A percentile compares a stretch with the other conserved stretches of the same genome.
Evolutionary conservation across 2,329 filamentous ascomycete genomes (phyloP).

Genomic region (Aspergillus calidoustus): DNA sequence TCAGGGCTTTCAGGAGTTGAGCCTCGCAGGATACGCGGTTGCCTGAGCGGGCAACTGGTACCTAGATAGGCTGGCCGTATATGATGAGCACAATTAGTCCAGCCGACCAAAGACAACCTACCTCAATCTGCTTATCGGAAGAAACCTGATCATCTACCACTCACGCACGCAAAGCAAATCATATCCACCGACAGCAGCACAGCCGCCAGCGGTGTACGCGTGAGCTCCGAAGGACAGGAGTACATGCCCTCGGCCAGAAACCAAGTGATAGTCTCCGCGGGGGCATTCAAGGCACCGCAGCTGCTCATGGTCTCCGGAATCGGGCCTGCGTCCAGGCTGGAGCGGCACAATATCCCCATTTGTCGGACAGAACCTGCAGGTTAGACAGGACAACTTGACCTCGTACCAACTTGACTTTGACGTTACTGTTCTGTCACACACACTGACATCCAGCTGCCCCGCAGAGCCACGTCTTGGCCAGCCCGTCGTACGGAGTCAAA

Average conservation of each 20-base stretch:
- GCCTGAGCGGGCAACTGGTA: neutral
- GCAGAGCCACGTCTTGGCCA: no score
- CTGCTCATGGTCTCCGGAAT: conserved; percentile 18
- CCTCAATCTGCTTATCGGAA: conserved; percentile 2
- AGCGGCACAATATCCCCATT: neutral
- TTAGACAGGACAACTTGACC: neutral
- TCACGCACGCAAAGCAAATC: conserved; percentile 15
- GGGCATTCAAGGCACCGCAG: conserved; percentile 42
- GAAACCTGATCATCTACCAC: conserved; percentile 16
- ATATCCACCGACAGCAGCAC: conserved; percentile 9
- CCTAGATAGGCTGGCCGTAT: neutral
- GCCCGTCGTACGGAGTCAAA: neutral
- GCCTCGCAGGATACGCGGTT: neutral
- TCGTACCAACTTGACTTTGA: neutral
- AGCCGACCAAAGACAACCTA: conserved; percentile 16
- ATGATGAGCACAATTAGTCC: neutral
- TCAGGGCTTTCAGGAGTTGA: neutral
- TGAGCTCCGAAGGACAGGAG: conserved; percentile 4
- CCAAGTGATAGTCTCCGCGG: conserved; percentile 52
- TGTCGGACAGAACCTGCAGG: neutral
- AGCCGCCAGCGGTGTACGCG: conserved; percentile 12
- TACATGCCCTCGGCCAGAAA: conserved; percentile 21
- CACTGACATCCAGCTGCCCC: neutral
- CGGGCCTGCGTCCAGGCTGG: neutral
- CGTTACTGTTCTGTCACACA: neutral